These are phyloP conservation scores for Ceratocystis smalleyi DNA, from an alignment of 2,329 filamentous ascomycete genomes.

Conservation along the genomic window DNA sequence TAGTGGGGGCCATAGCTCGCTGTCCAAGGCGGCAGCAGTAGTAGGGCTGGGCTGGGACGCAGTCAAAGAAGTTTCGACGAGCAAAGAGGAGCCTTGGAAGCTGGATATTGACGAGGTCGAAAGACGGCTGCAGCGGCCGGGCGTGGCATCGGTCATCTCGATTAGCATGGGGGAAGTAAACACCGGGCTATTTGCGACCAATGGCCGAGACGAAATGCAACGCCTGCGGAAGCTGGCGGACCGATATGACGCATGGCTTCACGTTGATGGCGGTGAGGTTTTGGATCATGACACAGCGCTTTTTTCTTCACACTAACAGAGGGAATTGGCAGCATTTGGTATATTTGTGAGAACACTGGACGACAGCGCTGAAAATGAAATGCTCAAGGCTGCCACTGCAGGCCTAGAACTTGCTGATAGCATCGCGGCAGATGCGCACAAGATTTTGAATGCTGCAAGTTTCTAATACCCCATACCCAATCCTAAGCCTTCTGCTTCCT, in stretches of 20 bases:
- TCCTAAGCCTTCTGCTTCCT: not conserved
- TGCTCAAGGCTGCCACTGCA: slow-evolving; percentile 34
- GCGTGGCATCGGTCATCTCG: slow-evolving; percentile 56
- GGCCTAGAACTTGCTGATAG: slow-evolving; percentile 74
- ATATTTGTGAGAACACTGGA: slow-evolving; percentile 58
- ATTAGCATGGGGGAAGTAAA: slow-evolving; percentile 86
- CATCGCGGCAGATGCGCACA: slow-evolving; percentile 75
- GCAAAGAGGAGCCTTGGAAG: slow-evolving; percentile 40
- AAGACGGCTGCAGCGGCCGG: slow-evolving; percentile 34
- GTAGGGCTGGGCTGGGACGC: slow-evolving; percentile 59
- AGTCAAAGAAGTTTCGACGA: slow-evolving; percentile 44
- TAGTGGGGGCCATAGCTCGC: slow-evolving; percentile 67
- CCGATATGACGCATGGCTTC: slow-evolving; percentile 64
- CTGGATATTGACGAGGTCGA: slow-evolving; percentile 55
- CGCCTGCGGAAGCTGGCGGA: slow-evolving; percentile 55
- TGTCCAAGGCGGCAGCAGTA: slow-evolving; percentile 68
- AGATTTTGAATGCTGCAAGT: slow-evolving; percentile 72
- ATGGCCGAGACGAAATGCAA: slow-evolving; percentile 44
- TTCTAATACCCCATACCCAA: not conserved
- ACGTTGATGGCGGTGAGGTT: slow-evolving; percentile 58
- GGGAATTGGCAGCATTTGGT: slow-evolving; percentile 50
- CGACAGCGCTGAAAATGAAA: slow-evolving; percentile 37
- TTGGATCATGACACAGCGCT: not conserved
- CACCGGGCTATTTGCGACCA: slow-evolving; percentile 58
- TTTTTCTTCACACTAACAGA: not conserved